phyloP scores from a whole-genome alignment of 2,329 filamentous ascomycete genomes.

The Exophiala mesophila region DNA sequence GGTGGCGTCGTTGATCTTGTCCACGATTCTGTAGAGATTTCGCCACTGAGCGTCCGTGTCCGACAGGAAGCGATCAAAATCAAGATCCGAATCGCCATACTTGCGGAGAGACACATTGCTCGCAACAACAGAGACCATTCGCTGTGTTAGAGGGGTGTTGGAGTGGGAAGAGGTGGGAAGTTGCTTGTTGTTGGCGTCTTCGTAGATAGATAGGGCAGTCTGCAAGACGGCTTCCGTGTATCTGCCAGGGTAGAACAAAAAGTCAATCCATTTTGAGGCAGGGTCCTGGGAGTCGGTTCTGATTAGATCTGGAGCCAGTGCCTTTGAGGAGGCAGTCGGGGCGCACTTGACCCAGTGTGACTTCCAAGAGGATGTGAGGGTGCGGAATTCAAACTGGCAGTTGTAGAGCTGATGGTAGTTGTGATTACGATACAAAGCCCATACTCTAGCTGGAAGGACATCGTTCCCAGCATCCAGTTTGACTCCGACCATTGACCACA shows the following conservation, averaged over 20 bases:
- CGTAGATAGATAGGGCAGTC: conserved; percentile 76
- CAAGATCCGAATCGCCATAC: conserved; percentile 72
- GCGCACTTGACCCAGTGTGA: conserved; percentile 65
- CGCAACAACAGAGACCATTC: conserved; percentile 18
- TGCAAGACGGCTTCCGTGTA: conserved; percentile 78
- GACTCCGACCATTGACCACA: conserved; percentile 79
- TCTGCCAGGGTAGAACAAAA: conserved; percentile 75
- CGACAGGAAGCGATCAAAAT: conserved; percentile 68
- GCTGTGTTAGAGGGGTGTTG: conserved; percentile 36
- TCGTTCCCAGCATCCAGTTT: conserved; percentile 52
- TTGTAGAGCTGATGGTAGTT: conserved; percentile 70
- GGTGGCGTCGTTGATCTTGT: conserved; percentile 80
- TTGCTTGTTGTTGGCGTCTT: conserved; percentile 50
- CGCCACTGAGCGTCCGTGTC: conserved; percentile 82
- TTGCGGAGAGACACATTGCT: conserved; percentile 54
- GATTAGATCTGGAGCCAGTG: conserved; percentile 48
- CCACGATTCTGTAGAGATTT: conserved; percentile 77
- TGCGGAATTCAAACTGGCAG: conserved; percentile 66
- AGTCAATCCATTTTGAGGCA: conserved; percentile 79
- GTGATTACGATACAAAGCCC: conserved; percentile 82
- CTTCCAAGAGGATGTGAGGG: conserved; percentile 57
- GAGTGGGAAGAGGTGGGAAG: conserved; percentile 30
- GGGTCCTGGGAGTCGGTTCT: conserved; percentile 63
- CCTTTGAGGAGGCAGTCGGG: conserved; percentile 43
- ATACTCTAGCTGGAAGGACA: conserved; percentile 57